A percentile compares a stretch with the other conserved stretches of the same genome.
phyloP scores from a whole-genome alignment of 805 yeast genomes.

The Candida andamanensis region DNA sequence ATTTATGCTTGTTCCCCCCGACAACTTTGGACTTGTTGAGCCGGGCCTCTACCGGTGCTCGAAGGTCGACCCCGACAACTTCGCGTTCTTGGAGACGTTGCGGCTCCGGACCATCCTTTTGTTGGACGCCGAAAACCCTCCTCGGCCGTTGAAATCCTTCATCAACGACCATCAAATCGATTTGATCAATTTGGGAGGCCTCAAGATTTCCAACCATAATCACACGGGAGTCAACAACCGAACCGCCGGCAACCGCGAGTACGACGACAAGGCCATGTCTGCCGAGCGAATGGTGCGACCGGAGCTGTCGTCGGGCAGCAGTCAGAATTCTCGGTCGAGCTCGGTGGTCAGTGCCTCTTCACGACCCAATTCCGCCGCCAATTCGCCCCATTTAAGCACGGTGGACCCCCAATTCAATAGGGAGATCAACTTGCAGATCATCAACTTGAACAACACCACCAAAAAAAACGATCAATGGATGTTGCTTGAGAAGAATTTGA shows the following conservation, averaged over 20 bases:
- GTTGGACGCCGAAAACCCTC: constrained; percentile 82
- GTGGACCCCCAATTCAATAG: too few species aligned
- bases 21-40: constrained; percentile 87
- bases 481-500: constrained; percentile 62
- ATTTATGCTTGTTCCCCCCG: constrained; percentile 84
- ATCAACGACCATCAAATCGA: constrained; percentile 53
- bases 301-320: constrained; percentile 1
- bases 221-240: constrained; percentile 18
- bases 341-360: constrained; percentile 1
- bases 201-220: constrained; percentile 35
- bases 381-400: too few species aligned
- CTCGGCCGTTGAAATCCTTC: constrained; percentile 62
- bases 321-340: constrained; percentile 2
- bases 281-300: not conserved
- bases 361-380: not conserved
- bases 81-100: constrained; percentile 74
- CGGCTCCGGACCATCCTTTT: constrained; percentile 63
- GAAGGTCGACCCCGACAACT: constrained; percentile 66
- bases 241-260: constrained; percentile 12
- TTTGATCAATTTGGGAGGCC: constrained; percentile 42
- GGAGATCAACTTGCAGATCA: constrained; percentile 9
- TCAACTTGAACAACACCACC: constrained; percentile 17
- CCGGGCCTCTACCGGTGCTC: constrained; percentile 79
- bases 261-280: constrained; percentile 13
- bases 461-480: constrained; percentile 60